phyloP scores from a whole-genome alignment of 2,329 filamentous ascomycete species.

The Lachnellula suecica region DNA sequence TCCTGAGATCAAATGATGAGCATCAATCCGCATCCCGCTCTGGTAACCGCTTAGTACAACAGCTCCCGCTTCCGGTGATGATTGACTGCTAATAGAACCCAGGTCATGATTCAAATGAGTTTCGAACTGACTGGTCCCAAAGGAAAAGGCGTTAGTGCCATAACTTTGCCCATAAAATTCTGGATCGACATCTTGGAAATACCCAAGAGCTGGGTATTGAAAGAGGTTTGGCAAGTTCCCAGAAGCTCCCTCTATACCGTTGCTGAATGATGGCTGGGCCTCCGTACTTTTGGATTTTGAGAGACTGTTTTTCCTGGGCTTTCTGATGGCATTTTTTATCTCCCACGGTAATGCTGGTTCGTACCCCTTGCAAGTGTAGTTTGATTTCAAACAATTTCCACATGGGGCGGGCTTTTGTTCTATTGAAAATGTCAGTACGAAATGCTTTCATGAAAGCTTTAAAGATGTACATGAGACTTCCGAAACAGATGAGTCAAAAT shows the following conservation, averaged over 20 bases:
- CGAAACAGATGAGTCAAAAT: background rate
- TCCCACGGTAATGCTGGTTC: no score
- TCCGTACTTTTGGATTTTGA: background rate
- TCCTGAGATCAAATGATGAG: background rate
- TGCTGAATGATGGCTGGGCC: background rate
- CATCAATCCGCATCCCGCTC: background rate
- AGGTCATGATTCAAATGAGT: background rate
- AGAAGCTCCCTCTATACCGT: background rate
- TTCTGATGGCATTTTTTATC: background rate
- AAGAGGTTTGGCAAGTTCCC: background rate
- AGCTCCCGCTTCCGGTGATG: background rate
- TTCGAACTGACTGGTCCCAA: background rate
- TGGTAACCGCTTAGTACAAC: background rate
- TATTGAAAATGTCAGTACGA: background rate
- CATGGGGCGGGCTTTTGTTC: no score
- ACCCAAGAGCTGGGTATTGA: background rate
- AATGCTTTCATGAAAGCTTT: background rate
- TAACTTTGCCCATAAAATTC: background rate
- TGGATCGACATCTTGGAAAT: background rate
- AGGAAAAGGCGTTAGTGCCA: background rate
- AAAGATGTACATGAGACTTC: no score
- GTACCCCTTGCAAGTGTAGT: no score
- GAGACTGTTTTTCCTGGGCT: background rate
- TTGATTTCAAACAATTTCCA: no score
- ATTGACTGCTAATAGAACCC: background rate